Evolutionary conservation across 2,329 filamentous ascomycete species (phyloP), one percentile per base, ranked within the genome.

Genomic region (Aspergillus awamori): DNA sequence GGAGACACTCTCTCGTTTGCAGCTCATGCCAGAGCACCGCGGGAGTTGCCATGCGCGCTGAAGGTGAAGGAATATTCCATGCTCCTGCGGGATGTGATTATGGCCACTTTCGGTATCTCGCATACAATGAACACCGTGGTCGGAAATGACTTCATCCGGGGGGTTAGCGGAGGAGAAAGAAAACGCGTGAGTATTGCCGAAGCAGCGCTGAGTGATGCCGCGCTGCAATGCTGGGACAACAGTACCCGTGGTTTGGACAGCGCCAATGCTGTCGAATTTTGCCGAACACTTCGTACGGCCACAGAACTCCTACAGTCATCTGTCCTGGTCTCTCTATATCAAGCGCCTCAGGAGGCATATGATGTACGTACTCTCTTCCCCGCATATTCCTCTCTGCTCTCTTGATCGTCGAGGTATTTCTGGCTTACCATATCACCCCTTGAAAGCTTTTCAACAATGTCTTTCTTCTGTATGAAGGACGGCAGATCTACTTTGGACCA

Each of bases 401-500:
- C 26, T 28, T 8, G 7, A 30, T 33, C 30, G 4, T 33, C 4
- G 30, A 33, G 4, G 11, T 10, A 8, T 33, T 13, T 33, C 3
- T 13, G 10, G 3, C 30, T 33, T 8, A 33, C 30, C 30, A 33
- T 11, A 33, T 5, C 3, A 33, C 30, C 30, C 8, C 8, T 4
- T 8, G 10, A 1, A 33, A 33, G 30, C 73, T 84, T 11, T 91
- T 92, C 64, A 88, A 92, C 72, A 90, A 90, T 70, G 84, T 84
- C 0, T 80, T 84, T 0, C 84, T 92, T 0, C 78, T 91, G 0
- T 90, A 91, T 68, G 87, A 53, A 38, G 49, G 49, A 6, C 49
- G 28, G 8, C 28, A 53, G 49, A 53, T 53, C 4, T 53, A 53
- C 17, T 53, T 88, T 65, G 90, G 90, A 0, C 83, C 82, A 0